A percentile compares a stretch with the other conserved stretches of the same genome.
Evolutionary conservation across 116 monocot species (phyloP).

Genomic region (Cymodocea nodosa): DNA sequence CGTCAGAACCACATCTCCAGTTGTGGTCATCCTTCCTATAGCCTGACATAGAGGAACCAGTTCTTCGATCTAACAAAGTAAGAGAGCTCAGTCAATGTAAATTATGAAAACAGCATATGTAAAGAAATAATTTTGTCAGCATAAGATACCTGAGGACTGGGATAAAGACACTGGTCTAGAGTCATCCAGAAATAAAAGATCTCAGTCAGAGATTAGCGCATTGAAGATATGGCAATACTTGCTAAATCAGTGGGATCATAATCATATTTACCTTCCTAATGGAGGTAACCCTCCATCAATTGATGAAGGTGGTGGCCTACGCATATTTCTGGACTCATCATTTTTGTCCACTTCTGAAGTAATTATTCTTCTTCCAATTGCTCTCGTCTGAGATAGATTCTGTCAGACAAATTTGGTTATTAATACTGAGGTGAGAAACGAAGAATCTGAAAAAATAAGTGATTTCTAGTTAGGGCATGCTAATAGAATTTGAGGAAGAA

Average conservation of each 20-base stretch:
- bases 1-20: constrained; percentile 72
- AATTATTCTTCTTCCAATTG: constrained; percentile 37
- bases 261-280: constrained; percentile 53
- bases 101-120: not conserved
- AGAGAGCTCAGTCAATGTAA: not conserved
- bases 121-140: too few relatives aligned
- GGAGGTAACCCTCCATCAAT: constrained; percentile 61
- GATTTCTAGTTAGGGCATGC: too few relatives aligned
- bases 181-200: too few relatives aligned
- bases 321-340: constrained; percentile 39
- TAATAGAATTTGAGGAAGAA: too few relatives aligned
- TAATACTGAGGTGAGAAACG: too few relatives aligned
- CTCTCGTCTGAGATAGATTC: constrained; percentile 64
- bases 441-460: too few relatives aligned
- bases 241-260: not conserved
- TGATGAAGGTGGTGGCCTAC: constrained; percentile 63
- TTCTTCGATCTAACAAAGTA: constrained; percentile 42
- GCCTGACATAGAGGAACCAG: constrained; percentile 34
- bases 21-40: constrained; percentile 67
- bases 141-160: constrained; percentile 50
- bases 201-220: constrained; percentile 19
- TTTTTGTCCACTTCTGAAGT: constrained; percentile 36
- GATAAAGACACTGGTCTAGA: constrained; percentile 10
- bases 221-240: not conserved
- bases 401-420: constrained; percentile 7